A percentile compares a stretch with the other conserved stretches of the same genome.
phyloP scores from a whole-genome alignment of 2,329 filamentous ascomycete species.

The Aspergillus novofumigatus region DNA sequence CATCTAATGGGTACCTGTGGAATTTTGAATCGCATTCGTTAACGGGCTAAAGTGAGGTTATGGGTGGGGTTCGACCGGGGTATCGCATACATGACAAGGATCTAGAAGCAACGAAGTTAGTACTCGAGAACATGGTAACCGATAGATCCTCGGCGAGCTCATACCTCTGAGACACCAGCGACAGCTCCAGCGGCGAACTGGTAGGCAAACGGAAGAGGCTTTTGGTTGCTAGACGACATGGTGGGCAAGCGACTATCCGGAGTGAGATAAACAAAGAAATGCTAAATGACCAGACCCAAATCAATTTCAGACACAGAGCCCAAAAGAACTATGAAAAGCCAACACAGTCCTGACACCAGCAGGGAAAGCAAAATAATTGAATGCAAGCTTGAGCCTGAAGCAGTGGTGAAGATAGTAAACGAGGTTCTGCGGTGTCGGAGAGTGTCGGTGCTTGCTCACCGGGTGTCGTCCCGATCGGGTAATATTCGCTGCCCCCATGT shows the following conservation, averaged over 20 bases:
- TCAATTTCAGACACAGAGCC: neutral
- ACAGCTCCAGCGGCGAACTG: conserved; percentile 95
- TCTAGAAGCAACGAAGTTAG: conserved; percentile 50
- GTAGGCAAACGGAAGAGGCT: conserved; percentile 87
- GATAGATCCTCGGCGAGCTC: conserved; percentile 29
- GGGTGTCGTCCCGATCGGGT: conserved; percentile 7
- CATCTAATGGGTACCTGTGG: conserved; percentile 94
- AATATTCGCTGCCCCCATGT: conserved; percentile 5
- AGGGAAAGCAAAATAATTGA: conserved; percentile 6
- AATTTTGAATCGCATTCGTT: neutral
- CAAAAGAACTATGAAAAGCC: conserved; percentile 7
- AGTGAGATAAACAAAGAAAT: neutral
- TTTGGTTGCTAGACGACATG: conserved; percentile 59
- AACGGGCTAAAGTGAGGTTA: neutral
- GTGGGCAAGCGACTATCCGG: conserved; percentile 28
- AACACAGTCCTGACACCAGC: neutral
- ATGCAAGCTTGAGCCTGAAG: neutral
- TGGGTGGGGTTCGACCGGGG: neutral
- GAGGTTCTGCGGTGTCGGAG: conserved; percentile 9
- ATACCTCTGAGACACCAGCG: conserved; percentile 94
- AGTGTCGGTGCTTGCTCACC: conserved; percentile 4
- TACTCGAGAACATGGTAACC: neutral
- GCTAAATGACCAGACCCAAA: neutral
- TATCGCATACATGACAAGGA: conserved; percentile 71
- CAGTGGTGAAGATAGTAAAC: conserved; percentile 9